A percentile compares a stretch with the other conserved stretches of the same genome.
Conservation (phyloP, 768 basidiomycete species). For the Pleurotus eryngii region DNA sequence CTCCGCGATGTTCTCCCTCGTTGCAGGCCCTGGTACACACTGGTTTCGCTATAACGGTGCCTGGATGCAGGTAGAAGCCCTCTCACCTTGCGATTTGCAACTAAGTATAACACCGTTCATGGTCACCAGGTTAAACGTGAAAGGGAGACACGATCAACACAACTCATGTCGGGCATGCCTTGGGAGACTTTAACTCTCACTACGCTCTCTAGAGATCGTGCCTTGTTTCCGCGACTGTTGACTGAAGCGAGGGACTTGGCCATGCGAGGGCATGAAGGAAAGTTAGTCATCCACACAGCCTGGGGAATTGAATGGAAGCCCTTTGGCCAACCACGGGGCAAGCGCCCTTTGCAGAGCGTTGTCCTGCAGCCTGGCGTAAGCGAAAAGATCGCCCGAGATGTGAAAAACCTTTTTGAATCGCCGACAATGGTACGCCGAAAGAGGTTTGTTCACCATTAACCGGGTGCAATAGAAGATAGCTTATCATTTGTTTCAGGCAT, state of each 20-base stretch:
- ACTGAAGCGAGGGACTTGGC: conserved; percentile 89
- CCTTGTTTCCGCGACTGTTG: conserved; percentile 75
- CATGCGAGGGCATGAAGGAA: conserved; percentile 83
- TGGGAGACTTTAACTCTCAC: conserved; percentile 98
- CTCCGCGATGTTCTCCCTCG: conserved; percentile 86
- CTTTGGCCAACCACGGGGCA: conserved; percentile 87
- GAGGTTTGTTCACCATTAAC: conserved; percentile 53
- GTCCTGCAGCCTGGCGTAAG: conserved; percentile 80
- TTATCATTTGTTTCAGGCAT: conserved; percentile 59
- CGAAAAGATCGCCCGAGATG: conserved; percentile 80
- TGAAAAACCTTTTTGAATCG: conserved; percentile 79
- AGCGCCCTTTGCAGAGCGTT: conserved; percentile 85
- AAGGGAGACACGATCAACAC: conserved; percentile 89
- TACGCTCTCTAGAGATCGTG: conserved; percentile 83
- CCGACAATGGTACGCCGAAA: conserved; percentile 92
- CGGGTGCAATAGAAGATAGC: conserved; percentile 5
- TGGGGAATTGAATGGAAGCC: conserved; percentile 97
- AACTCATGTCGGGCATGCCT: conserved; percentile 85
- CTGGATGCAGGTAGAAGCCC: conserved; percentile 83
- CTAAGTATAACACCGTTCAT: conserved; percentile 8
- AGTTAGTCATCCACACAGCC: conserved; percentile 93
- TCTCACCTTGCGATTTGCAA: conserved; percentile 9
- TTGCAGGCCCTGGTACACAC: conserved; percentile 93
- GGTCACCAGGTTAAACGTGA: conserved; percentile 81
- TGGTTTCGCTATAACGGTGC: conserved; percentile 86